phyloP scores from a whole-genome alignment of 2,329 filamentous ascomycete species.

The Nothophoma quercina region DNA sequence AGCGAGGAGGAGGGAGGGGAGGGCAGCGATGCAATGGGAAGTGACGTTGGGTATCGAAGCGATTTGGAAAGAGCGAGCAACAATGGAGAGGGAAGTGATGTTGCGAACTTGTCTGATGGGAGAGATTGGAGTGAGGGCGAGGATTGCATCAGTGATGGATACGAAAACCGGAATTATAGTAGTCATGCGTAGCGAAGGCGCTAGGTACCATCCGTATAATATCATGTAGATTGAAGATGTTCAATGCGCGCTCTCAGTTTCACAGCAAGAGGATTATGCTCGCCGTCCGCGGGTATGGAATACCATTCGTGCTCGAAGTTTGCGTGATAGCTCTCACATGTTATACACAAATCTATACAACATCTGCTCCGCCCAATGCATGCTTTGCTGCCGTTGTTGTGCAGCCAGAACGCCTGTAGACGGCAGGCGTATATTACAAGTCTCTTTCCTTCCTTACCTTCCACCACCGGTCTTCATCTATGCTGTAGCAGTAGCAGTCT shows the following conservation, averaged over 20 bases:
- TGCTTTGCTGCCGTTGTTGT: not conserved
- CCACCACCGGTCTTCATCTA: not conserved
- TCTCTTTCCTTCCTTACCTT: not conserved
- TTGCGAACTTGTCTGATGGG: not conserved
- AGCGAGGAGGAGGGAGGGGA: conserved; percentile 4
- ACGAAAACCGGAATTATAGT: not conserved
- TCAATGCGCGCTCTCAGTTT: too few species aligned
- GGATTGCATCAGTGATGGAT: conserved; percentile 1
- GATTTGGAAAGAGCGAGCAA: not conserved
- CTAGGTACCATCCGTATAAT: too few species aligned
- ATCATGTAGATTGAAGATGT: too few species aligned
- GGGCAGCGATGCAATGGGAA: conserved; percentile 3
- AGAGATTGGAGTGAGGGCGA: not conserved
- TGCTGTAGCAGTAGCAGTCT: conserved; percentile 18
- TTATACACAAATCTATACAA: conserved; percentile 18
- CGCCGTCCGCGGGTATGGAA: too few species aligned
- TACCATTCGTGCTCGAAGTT: not conserved
- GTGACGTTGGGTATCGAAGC: not conserved
- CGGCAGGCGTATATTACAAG: conserved; percentile 7
- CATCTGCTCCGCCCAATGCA: conserved; percentile 5
- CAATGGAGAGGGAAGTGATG: conserved; percentile 3
- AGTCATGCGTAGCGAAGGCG: too few species aligned
- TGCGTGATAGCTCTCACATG: conserved; percentile 9
- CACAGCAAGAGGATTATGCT: too few species aligned
- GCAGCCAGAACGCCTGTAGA: not conserved